Base-by-base conservation (phyloP, 2,329 filamentous ascomycete species). In the Clarireedia monteithiana region DNA sequence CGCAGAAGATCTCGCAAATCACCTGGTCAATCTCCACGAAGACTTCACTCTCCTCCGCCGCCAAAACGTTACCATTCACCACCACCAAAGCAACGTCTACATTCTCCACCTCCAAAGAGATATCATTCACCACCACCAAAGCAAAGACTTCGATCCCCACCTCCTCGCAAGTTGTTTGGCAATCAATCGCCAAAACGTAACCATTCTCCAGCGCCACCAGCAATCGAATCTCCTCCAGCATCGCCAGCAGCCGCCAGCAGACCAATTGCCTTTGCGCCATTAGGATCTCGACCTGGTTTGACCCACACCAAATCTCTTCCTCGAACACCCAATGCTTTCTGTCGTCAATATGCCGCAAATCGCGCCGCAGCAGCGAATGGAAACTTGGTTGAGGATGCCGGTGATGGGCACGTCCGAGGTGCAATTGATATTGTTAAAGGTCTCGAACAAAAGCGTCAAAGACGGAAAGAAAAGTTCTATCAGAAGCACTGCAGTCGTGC, bases 381-480 rank as follows among this genome's bases (percentile, higher is more conserved):
- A 67, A 64, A 70, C 68, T 64, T 38, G 61, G 67, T 58, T 59
- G 66, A 56, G 59, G 60, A 71, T 60, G 60, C 69, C 63, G 60
- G 67, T 50, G 79, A 85, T 50, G 74, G 83, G 44, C 90, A 94
- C 61, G 81, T 89, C 9, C 88, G 94, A 60, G 90, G 91, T n/a
- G 91, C 94, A 38, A 95, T 99, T 63, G 94, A 97, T 71, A 99
- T 96, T 59, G 89, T 96, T 72, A 95, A 96, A 71, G 94, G 94
- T 7, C 81, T 99, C 1, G 94, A 99, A 75, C 86, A 89, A 72
- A 97, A 96, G 75, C 86, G 91, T 26, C 89, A 94, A 74, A 85
- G 94, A 62, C 88, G 94, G 64, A 91, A 88, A 74, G 91, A 97
- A 72, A 96, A 96, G 72, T 88, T 91, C 67, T 86, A 89, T 69